Percentiles rank a stretch among this genome's conserved stretches.
Conservation (phyloP, 768 basidiomycete species). For the Termitomyces sp. region DNA sequence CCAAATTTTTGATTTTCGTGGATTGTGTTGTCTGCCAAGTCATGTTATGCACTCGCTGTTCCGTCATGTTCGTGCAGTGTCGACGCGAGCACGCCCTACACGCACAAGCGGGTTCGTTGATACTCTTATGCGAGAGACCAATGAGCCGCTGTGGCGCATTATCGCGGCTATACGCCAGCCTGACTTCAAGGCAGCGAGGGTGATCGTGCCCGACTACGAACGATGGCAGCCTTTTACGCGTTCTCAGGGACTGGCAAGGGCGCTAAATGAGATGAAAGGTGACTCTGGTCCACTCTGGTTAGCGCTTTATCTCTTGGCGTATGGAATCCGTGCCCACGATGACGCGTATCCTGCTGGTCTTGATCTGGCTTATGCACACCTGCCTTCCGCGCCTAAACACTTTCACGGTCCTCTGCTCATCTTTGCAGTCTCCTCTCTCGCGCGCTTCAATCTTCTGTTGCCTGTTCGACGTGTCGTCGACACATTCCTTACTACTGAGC, state of each 20-base stretch:
- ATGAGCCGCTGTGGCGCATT: conserved; percentile 37
- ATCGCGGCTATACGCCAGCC: conserved; percentile 26
- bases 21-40: not conserved
- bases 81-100: conserved; percentile 14
- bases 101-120: conserved; percentile 27
- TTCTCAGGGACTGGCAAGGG: not conserved
- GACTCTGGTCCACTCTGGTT: conserved; percentile 45
- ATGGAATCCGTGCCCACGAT: conserved; percentile 36
- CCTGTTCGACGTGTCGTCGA: conserved; percentile 40
- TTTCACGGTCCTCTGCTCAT: conserved; percentile 39
- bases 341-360: conserved; percentile 40
- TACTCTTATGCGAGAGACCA: conserved; percentile 25
- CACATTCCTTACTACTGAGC: conserved; percentile 29
- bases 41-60: conserved; percentile 6
- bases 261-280: not conserved
- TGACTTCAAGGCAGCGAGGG: conserved; percentile 22
- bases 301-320: conserved; percentile 40
- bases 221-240: conserved; percentile 31
- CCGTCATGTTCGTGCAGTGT: conserved; percentile 11
- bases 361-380: conserved; percentile 36
- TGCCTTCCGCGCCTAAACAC: conserved; percentile 23
- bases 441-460: conserved; percentile 40
- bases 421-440: conserved; percentile 41
- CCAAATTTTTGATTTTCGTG: not conserved
- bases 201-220: conserved; percentile 30